These are phyloP conservation scores for Solanum bukasovii DNA, from an alignment of 257 asterid species.

Conservation along the genomic window DNA sequence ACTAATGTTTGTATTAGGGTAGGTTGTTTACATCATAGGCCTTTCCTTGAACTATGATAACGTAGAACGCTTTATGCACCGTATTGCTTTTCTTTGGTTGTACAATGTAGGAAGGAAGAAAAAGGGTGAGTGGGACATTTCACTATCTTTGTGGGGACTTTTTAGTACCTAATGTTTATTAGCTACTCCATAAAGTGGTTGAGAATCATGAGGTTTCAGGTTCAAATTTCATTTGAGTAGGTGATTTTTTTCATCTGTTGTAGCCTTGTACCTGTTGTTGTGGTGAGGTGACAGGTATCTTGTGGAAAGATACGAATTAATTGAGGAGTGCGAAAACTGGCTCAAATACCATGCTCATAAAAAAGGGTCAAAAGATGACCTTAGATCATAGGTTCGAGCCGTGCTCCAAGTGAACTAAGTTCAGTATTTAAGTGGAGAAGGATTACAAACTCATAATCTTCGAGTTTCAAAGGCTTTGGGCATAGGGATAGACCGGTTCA, in stretches of 20 bases:
- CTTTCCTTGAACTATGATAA: not conserved
- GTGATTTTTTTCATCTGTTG: too few species aligned
- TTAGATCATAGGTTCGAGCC: not conserved
- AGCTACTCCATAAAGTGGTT: not conserved
- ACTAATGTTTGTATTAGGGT: not conserved
- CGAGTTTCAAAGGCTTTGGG: not conserved
- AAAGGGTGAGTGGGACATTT: not conserved
- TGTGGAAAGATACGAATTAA: too few species aligned
- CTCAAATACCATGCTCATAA: fast-evolving
- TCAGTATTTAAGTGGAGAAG: not conserved
- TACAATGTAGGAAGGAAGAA: not conserved
- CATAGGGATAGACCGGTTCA: not conserved
- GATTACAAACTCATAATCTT: not conserved
- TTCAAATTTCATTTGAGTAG: too few species aligned
- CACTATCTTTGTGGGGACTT: not conserved
- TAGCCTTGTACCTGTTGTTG: too few species aligned
- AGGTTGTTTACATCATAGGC: not conserved
- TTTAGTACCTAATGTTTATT: not conserved
- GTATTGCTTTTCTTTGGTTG: not conserved
- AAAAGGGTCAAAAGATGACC: not conserved
- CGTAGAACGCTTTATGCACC: not conserved
- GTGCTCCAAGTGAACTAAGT: not conserved
- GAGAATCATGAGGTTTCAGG: not conserved
- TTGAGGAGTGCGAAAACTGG: not conserved
- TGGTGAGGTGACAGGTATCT: fast-evolving